These are phyloP conservation scores for Ampelomyces quisqualis DNA, from an alignment of 2,329 filamentous ascomycete genomes.

Conservation along the genomic window DNA sequence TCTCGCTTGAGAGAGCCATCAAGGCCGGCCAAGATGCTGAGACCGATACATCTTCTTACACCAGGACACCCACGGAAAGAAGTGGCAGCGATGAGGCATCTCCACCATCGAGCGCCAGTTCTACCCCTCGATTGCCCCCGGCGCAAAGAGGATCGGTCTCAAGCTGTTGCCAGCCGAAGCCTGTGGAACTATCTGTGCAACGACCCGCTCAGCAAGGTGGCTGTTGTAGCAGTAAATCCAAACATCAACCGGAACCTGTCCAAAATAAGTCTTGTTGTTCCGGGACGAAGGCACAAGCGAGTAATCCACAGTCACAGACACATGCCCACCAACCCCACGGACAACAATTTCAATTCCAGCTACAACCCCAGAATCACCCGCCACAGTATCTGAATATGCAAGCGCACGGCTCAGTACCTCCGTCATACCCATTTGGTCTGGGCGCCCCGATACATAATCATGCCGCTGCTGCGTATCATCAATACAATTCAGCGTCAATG, in stretches of 20 bases:
- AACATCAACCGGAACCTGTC: slow-evolving; percentile 17
- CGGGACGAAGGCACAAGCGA: slow-evolving; percentile 19
- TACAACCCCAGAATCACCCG: slow-evolving; percentile 22
- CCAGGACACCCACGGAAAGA: slow-evolving; percentile 36
- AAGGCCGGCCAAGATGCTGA: slow-evolving; percentile 35
- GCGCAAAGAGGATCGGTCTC: slow-evolving; percentile 29
- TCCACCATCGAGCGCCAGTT: slow-evolving; percentile 40
- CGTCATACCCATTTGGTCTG: slow-evolving; percentile 30
- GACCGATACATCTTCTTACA: slow-evolving; percentile 36
- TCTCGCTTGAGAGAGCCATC: slow-evolving; percentile 39
- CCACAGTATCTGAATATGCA: slow-evolving; percentile 24
- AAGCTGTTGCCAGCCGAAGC: slow-evolving; percentile 38
- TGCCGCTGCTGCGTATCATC: slow-evolving; percentile 32
- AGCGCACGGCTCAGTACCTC: slow-evolving; percentile 14
- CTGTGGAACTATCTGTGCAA: slow-evolving; percentile 12
- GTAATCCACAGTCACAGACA: slow-evolving; percentile 2
- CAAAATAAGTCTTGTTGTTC: slow-evolving; percentile 39
- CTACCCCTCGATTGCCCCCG: slow-evolving; percentile 38
- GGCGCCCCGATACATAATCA: slow-evolving; percentile 40
- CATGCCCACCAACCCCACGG: slow-evolving; percentile 12
- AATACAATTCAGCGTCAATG: slow-evolving; percentile 39
- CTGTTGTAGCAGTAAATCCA: slow-evolving; percentile 35
- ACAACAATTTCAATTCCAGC: slow-evolving; percentile 23
- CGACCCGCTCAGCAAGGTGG: slow-evolving; percentile 16
- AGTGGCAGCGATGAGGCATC: slow-evolving; percentile 38